Conservation (phyloP, 257 asterid species). For the Solanum ossicruentum region DNA sequence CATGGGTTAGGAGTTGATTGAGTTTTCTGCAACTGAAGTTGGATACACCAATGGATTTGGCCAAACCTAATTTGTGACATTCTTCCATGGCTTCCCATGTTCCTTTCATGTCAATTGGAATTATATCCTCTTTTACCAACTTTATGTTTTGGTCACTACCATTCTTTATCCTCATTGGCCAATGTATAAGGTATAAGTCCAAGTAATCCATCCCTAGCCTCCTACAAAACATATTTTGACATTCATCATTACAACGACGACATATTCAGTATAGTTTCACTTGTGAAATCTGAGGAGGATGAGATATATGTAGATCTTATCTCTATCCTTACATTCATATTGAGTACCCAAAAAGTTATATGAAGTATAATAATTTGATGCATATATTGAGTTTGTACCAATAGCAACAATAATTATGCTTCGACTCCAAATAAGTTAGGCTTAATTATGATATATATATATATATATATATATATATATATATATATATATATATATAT, state of each 20-base stretch:
- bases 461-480: no score
- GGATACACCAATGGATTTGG: constrained; percentile 49
- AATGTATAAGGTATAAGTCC: constrained; percentile 48
- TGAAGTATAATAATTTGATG: background rate
- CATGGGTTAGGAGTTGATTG: constrained; percentile 10
- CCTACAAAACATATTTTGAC: background rate
- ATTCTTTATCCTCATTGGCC: constrained; percentile 24
- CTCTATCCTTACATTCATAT: no score
- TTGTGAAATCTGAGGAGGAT: background rate
- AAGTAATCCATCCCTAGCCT: constrained; percentile 28
- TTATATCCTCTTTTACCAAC: constrained; percentile 9
- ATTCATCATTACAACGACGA: background rate
- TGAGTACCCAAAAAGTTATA: background rate
- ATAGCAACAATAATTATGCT: background rate
- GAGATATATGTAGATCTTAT: background rate
- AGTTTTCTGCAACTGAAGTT: constrained; percentile 41
- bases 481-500: background rate
- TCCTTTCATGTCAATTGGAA: constrained; percentile 24
- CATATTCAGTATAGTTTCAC: background rate
- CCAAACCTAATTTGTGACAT: constrained; percentile 28
- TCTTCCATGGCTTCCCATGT: constrained; percentile 58
- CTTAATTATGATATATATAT: background rate
- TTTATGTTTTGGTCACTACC: background rate
- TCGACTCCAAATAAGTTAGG: background rate
- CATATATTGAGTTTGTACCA: background rate